Evolutionary conservation across 257 asterid genomes (phyloP).

Genomic region (Solanum raphanifolium): DNA sequence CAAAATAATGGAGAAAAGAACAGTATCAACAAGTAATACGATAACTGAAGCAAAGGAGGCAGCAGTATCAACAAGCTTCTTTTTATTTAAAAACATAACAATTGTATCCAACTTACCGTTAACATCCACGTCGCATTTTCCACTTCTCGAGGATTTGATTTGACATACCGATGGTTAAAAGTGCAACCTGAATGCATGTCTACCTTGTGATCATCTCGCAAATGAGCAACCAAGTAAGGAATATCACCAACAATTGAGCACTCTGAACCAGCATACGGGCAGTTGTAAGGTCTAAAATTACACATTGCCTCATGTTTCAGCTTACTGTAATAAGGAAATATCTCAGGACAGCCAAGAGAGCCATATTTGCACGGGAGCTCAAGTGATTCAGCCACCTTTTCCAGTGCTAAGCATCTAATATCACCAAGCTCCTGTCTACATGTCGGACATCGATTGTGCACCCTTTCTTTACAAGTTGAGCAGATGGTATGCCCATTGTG

Average conservation of each 20-base stretch:
- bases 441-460: conserved; percentile 50
- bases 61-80: neutral
- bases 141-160: conserved; percentile 46
- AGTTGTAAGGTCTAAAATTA: conserved; percentile 43
- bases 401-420: conserved; percentile 47
- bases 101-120: conserved; percentile 24
- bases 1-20: neutral
- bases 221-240: conserved; percentile 27
- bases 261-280: conserved; percentile 56
- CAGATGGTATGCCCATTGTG: conserved; percentile 55
- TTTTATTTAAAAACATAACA: neutral
- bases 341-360: conserved; percentile 24
- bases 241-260: conserved; percentile 43
- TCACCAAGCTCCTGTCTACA: conserved; percentile 61
- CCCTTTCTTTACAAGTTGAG: conserved; percentile 40
- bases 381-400: conserved; percentile 48
- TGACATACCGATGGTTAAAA: conserved; percentile 49
- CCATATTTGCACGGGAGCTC: conserved; percentile 42
- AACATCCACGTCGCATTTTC: conserved; percentile 63
- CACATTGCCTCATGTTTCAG: conserved; percentile 42
- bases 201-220: conserved; percentile 47
- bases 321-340: conserved; percentile 27
- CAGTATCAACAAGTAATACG: neutral
- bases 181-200: conserved; percentile 62
- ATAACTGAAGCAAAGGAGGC: neutral